Conservation (phyloP, 2,329 filamentous ascomycete species). For the Paracorniculantispora psalliotae region DNA sequence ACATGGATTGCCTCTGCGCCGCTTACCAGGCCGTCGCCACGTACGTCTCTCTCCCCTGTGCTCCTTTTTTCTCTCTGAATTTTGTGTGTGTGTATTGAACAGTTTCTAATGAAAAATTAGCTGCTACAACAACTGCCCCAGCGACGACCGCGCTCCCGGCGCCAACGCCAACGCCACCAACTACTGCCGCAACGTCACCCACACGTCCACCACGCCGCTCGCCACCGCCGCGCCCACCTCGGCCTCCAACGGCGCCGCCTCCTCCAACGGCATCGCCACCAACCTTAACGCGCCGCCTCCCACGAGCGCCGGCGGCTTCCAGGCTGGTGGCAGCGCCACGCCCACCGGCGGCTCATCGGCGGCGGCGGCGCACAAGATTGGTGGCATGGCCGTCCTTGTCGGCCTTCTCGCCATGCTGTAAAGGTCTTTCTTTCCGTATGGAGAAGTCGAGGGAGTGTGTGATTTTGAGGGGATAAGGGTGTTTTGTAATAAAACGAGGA, state of each 20-base stretch:
- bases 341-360: constrained; percentile 21
- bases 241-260: constrained; percentile 18
- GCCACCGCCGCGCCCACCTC: constrained; percentile 20
- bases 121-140: constrained; percentile 55
- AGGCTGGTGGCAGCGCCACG: constrained; percentile 11
- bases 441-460: no score
- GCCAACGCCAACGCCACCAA: constrained; percentile 37
- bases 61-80: not conserved
- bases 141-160: constrained; percentile 34
- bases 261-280: constrained; percentile 20
- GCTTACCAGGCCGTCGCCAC: constrained; percentile 41
- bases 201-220: constrained; percentile 23
- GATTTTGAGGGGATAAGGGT: no score
- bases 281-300: constrained; percentile 18
- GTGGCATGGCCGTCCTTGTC: constrained; percentile 26
- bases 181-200: constrained; percentile 42
- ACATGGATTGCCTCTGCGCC: constrained; percentile 45
- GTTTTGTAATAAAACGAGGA: not conserved
- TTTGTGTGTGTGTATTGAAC: no score
- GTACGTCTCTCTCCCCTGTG: constrained; percentile 28
- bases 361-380: constrained; percentile 28
- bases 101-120: constrained; percentile 24
- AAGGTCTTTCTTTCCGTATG: constrained; percentile 5
- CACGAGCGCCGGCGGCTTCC: constrained; percentile 21
- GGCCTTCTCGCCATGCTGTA: constrained; percentile 36